Percentiles rank a stretch among this genome's conserved stretches.
Evolutionary conservation across 352 stramenopile genomes (phyloP).

Genomic region (Phytophthora fragariaefolia): DNA sequence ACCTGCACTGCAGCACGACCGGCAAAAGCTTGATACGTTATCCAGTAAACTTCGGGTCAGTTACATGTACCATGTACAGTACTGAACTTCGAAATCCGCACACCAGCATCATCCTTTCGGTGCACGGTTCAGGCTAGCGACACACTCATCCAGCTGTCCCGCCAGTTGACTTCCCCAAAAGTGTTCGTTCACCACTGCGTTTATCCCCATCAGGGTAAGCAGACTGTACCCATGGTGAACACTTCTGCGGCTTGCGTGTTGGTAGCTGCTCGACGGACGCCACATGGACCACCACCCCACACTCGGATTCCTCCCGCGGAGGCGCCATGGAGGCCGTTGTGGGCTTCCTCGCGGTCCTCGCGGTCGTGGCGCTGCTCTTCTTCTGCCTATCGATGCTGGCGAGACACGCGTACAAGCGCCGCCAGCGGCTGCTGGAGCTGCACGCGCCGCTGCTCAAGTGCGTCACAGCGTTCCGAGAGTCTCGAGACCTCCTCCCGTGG

Average conservation of each 20-base stretch:
- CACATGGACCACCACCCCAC: background rate
- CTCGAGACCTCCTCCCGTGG: background rate
- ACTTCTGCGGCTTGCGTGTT: slow-evolving; percentile 6
- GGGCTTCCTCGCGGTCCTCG: slow-evolving; percentile 29
- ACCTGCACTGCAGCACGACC: too few species aligned
- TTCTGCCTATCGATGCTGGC: slow-evolving; percentile 25
- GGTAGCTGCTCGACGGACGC: slow-evolving; percentile 10
- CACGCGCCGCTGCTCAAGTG: slow-evolving; percentile 39
- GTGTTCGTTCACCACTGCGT: background rate
- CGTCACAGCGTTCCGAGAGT: slow-evolving; percentile 6
- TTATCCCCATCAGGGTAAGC: background rate
- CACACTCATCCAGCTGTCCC: slow-evolving; percentile 23
- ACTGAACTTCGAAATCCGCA: too few species aligned
- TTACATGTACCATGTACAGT: too few species aligned
- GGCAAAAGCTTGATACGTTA: background rate
- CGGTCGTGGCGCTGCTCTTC: slow-evolving; percentile 30
- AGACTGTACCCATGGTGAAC: slow-evolving; percentile 15
- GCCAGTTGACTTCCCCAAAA: slow-evolving; percentile 8
- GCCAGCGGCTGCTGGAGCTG: slow-evolving; percentile 31
- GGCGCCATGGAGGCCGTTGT: slow-evolving; percentile 23
- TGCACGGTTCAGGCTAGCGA: slow-evolving; percentile 3
- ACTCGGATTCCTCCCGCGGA: slow-evolving; percentile 7
- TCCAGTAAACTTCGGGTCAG: too few species aligned
- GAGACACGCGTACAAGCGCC: slow-evolving; percentile 26
- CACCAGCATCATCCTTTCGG: background rate